A percentile compares a stretch with the other conserved stretches of the same genome.
These are phyloP conservation scores for Psilocybe cyanescens DNA, from an alignment of 768 basidiomycete species.

Conservation along the genomic window DNA sequence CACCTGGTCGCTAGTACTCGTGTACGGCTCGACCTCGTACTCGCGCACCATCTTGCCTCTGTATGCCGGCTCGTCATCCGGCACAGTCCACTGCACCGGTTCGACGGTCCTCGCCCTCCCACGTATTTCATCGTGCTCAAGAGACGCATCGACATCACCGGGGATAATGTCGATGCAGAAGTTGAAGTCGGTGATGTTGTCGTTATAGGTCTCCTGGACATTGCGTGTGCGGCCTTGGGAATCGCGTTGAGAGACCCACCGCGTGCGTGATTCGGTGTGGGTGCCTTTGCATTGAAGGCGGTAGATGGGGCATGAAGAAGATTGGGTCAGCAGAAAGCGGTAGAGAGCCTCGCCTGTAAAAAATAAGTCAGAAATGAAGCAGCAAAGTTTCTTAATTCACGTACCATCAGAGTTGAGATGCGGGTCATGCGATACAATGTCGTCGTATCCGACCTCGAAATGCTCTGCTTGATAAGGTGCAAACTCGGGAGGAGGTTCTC, in stretches of 20 bases:
- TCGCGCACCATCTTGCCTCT: constrained; percentile 67
- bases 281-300: constrained; percentile 55
- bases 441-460: constrained; percentile 48
- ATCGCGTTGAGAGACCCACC: constrained; percentile 43
- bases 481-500: constrained; percentile 57
- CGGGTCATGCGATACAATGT: constrained; percentile 70
- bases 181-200: constrained; percentile 69
- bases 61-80: constrained; percentile 66
- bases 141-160: constrained; percentile 6
- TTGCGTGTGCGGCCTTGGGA: constrained; percentile 34
- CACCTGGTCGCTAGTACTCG: constrained; percentile 5
- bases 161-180: constrained; percentile 60
- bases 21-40: constrained; percentile 39
- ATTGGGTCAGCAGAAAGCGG: constrained; percentile 69
- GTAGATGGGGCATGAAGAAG: constrained; percentile 49
- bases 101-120: constrained; percentile 18
- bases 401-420: constrained; percentile 69
- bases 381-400: constrained; percentile 37
- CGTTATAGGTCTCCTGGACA: constrained; percentile 52
- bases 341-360: constrained; percentile 61
- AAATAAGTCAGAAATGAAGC: not conserved
- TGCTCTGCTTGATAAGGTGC: constrained; percentile 66
- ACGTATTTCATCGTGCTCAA: not conserved
- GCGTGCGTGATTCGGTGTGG: constrained; percentile 56
- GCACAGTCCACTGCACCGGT: constrained; percentile 59